Conservation (phyloP, 352 stramenopile species). For the Pelagophyceae sp. region DNA sequence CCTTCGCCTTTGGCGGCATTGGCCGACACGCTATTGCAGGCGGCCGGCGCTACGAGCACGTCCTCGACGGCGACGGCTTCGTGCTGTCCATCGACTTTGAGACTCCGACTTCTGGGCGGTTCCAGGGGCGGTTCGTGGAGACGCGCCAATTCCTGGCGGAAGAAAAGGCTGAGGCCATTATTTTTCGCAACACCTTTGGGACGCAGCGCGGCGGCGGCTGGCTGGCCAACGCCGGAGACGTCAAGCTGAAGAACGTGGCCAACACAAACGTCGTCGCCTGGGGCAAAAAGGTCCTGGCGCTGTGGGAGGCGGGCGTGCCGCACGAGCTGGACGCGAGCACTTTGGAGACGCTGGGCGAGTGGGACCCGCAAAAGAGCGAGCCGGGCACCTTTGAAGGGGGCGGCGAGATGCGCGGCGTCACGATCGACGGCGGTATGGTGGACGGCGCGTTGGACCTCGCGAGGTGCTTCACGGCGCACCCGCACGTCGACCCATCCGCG, state of each 20-base stretch:
- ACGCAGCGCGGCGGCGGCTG: slow-evolving; percentile 30
- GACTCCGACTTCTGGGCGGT: not conserved
- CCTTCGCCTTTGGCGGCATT: no score
- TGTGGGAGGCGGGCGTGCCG: slow-evolving; percentile 36
- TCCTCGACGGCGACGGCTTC: slow-evolving; percentile 26
- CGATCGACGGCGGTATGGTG: not conserved
- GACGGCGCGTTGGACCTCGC: not conserved
- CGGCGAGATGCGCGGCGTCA: not conserved
- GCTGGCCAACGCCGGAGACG: slow-evolving; percentile 35
- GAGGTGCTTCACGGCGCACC: not conserved
- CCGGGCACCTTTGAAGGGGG: not conserved
- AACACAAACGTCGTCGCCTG: slow-evolving; percentile 41
- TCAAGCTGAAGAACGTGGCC: slow-evolving; percentile 30
- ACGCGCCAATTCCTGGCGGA: slow-evolving; percentile 19
- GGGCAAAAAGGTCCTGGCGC: slow-evolving; percentile 27
- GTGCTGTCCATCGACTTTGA: slow-evolving; percentile 15
- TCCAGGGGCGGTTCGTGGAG: slow-evolving; percentile 19
- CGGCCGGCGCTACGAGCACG: slow-evolving; percentile 15
- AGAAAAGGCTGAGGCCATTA: slow-evolving; percentile 21
- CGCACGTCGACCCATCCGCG: not conserved
- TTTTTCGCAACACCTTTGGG: slow-evolving; percentile 35
- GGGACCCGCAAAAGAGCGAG: no score
- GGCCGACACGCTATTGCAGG: no score
- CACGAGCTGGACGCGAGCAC: slow-evolving; percentile 31
- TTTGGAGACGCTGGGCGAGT: slow-evolving; percentile 21